Evolutionary conservation across 345 rosid species (phyloP).

Genomic region (Eucalyptus viminalis): DNA sequence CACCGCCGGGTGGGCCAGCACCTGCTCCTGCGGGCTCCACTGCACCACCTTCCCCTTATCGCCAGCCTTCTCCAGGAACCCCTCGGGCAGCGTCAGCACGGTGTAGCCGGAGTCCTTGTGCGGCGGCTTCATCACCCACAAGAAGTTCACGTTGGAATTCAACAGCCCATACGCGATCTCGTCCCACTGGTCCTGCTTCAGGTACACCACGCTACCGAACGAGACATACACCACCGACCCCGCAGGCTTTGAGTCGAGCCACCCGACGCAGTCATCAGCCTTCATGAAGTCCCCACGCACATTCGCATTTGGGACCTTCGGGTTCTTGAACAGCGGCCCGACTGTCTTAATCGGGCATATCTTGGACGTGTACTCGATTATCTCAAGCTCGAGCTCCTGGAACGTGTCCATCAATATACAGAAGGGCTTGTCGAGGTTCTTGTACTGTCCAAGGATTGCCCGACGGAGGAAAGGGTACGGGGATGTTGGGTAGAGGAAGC

Average conservation of each 20-base stretch:
- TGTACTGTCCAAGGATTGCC: constrained; percentile 49
- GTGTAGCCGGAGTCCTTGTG: constrained; percentile 11
- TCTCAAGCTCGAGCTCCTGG: constrained; percentile 55
- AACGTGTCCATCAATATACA: constrained; percentile 68
- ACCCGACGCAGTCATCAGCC: constrained; percentile 54
- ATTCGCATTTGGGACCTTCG: constrained; percentile 9
- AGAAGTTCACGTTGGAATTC: constrained; percentile 38
- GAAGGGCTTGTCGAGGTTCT: constrained; percentile 49
- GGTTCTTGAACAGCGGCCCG: constrained; percentile 56
- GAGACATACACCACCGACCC: constrained; percentile 81
- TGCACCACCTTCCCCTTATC: constrained; percentile 45
- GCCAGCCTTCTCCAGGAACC: constrained; percentile 38
- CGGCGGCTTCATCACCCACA: constrained; percentile 72
- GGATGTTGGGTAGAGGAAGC: constrained; percentile 54
- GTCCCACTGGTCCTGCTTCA: constrained; percentile 58
- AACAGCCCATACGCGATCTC: constrained; percentile 67
- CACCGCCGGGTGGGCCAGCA: constrained; percentile 54
- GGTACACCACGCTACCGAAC: constrained; percentile 49
- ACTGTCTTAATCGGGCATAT: constrained; percentile 32
- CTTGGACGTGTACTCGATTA: constrained; percentile 50
- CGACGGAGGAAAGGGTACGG: constrained; percentile 25
- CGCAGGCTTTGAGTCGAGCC: constrained; percentile 56
- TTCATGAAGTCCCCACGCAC: constrained; percentile 33
- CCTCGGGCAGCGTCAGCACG: constrained; percentile 41
- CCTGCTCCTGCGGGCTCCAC: constrained; percentile 82